phyloP scores from a whole-genome alignment of 352 stramenopile species.

The Bremia lactucae region DNA sequence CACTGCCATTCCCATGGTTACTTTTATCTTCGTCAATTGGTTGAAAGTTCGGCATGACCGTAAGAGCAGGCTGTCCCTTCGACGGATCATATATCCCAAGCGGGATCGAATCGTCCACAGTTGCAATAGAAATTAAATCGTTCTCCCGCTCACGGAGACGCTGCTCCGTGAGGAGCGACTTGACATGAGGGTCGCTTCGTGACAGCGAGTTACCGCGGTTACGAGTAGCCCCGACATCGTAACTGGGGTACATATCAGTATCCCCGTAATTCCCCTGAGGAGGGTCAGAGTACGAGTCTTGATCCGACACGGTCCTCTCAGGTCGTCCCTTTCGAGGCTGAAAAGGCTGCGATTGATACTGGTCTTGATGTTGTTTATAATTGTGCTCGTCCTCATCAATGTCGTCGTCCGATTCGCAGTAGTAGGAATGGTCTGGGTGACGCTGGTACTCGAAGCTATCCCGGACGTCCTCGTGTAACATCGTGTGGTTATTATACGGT shows the following conservation, averaged over 20 bases:
- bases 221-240: constrained; percentile 3
- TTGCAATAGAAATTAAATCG: constrained; percentile 45
- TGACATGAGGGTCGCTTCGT: constrained; percentile 30
- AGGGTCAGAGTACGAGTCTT: constrained; percentile 20
- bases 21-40: constrained; percentile 18
- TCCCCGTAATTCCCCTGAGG: constrained; percentile 11
- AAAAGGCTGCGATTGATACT: constrained; percentile 20
- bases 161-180: constrained; percentile 51
- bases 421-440: constrained; percentile 30
- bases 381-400: constrained; percentile 24
- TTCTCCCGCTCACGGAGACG: constrained; percentile 53
- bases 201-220: constrained; percentile 11
- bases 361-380: constrained; percentile 27
- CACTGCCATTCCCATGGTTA: constrained; percentile 9
- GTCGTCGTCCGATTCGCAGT: constrained; percentile 21
- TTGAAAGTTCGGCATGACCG: constrained; percentile 15
- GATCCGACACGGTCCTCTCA: constrained; percentile 19
- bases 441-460: constrained; percentile 23
- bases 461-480: constrained; percentile 22
- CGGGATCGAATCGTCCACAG: constrained; percentile 35
- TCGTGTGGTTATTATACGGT: constrained; percentile 28
- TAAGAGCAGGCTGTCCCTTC: constrained; percentile 17
- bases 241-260: constrained; percentile 16
- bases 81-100: constrained; percentile 23
- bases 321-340: constrained; percentile 15